Base-by-base conservation (phyloP, 148 eudicot species). In the Cornus controversa region DNA sequence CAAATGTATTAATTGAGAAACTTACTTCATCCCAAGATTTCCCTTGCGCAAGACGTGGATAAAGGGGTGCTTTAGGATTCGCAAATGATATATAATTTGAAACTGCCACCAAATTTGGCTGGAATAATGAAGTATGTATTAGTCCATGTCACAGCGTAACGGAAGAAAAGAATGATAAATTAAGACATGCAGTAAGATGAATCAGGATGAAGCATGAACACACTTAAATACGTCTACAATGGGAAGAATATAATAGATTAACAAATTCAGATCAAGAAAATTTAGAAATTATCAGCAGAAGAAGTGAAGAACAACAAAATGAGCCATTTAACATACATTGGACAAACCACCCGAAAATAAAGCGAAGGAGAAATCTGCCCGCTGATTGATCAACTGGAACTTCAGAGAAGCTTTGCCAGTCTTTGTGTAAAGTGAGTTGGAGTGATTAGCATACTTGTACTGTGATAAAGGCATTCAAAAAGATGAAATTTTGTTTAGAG, bases 341-440 rank as follows among this genome's bases (percentile, higher is more conserved):
- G 90, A 86, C 68, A 91, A 75, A 6, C 99, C 98, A 34, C 99
- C 99, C 28, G 91, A 81, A 83, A 96, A 93, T 62, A 93, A 83
- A 22, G 89, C 99, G 78, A 96, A 93, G 8, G 99, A 88, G 88
- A 91, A 91, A 86, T 96, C 99, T 79, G 91, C 87, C n/a, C 99
- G 97, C 80, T 96, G 99, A 88, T 96, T 96, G 73, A 93, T 96
- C 81, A 96, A 82, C 83, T 78, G 92, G 73, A 96, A 87, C 58
- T 68, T 88, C 40, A 91, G 63, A 11, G 87, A 75, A 75, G 86
- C 86, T 82, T 82, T 90, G 53, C 99, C 99, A 13, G 86, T 88
- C 69, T 80, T 88, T 27, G 79, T 69, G 76, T 91, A 96, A 20
- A 77, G 54, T 10, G 87, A 66, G 78, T 71, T 82, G 68, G 87